Base-by-base conservation (phyloP, 78 protist species). In the Paratrimastix pyriformis region DNA sequence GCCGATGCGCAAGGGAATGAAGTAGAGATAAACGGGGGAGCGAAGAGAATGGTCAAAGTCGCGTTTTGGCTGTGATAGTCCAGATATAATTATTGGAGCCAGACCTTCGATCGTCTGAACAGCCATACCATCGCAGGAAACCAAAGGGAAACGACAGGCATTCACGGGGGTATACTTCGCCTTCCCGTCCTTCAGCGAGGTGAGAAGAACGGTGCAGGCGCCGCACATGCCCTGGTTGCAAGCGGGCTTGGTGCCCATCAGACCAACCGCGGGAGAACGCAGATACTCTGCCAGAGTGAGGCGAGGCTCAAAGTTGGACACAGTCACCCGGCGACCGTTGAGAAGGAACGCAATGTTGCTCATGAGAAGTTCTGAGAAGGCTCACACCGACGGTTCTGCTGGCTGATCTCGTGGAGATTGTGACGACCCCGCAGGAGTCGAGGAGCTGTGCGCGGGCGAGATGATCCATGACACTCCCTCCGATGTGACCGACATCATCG, bases 221-320 rank as follows among this genome's bases (percentile, higher is more conserved):
- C 98, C 98, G 66, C 96, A 92, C 15, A 89, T 91, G 32, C 98
- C 98, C 30, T 90, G 94, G 29, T 93, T 92, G 79, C 96, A 92
- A 1, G 90, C 91, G 2, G 82, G 78, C 62, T 94, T 92, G 13
- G 94, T 87, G 6, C 97, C 98, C 8, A 83, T 83, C 39, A 87
- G 50, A 0, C 80, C 80, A 15, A 29, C 40, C 1, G 42, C 37
- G 21, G 55, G 58, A 8, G 43, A 42, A 1, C 84, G 72, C 3
- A 80, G 9, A 54, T 74, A 80, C 5, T 80, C 79, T 44, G 37
- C 35, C 26, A 80, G 70, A 54, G 75, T 72, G 24, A 9, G n/a
- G 38, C 13, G 24, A 40, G 78, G 75, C 29, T 65, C 78, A 76
- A 68, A 11, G 26, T 26, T 30, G 29, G 13, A n/a, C 11, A 70